Evolutionary conservation across 371 early-diverging fungal genomes (phyloP).

Genomic region (Syncephalastrum monosporum): DNA sequence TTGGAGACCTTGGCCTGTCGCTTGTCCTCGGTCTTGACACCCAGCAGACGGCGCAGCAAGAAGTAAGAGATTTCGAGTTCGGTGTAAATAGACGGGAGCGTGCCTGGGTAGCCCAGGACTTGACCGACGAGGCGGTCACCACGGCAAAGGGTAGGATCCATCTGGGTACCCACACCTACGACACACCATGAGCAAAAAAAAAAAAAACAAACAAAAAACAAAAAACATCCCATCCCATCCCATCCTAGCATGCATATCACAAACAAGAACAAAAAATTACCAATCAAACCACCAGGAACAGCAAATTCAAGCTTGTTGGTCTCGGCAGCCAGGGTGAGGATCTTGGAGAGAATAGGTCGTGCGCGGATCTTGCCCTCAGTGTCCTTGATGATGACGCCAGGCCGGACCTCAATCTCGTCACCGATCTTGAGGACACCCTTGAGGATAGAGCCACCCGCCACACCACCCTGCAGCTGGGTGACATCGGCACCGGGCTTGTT

Average conservation of each 20-base stretch:
- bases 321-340: slow-evolving; percentile 95
- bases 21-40: slow-evolving; percentile 96
- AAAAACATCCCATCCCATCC: no score
- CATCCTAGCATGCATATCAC: slow-evolving; percentile 1
- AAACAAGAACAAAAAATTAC: slow-evolving; percentile 10
- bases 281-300: slow-evolving; percentile 99
- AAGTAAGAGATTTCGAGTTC: slow-evolving; percentile 97
- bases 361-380: slow-evolving; percentile 86
- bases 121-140: slow-evolving; percentile 99
- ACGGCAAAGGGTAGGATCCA: slow-evolving; percentile 99
- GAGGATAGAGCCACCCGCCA: slow-evolving; percentile 99
- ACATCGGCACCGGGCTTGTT: slow-evolving; percentile 99
- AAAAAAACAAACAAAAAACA: no score
- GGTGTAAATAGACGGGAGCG: slow-evolving; percentile 94
- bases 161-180: slow-evolving; percentile 96
- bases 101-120: slow-evolving; percentile 96
- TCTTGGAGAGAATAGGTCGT: slow-evolving; percentile 92
- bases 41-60: slow-evolving; percentile 95
- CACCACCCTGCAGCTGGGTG: slow-evolving; percentile 97
- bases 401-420: slow-evolving; percentile 99
- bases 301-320: slow-evolving; percentile 95
- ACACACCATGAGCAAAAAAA: not conserved
- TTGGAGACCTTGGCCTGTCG: slow-evolving; percentile 95
- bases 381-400: slow-evolving; percentile 97
- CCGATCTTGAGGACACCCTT: slow-evolving; percentile 95